These are phyloP conservation scores for Podosphaera xanthii DNA, from an alignment of 2,329 filamentous ascomycete genomes.

Conservation along the genomic window DNA sequence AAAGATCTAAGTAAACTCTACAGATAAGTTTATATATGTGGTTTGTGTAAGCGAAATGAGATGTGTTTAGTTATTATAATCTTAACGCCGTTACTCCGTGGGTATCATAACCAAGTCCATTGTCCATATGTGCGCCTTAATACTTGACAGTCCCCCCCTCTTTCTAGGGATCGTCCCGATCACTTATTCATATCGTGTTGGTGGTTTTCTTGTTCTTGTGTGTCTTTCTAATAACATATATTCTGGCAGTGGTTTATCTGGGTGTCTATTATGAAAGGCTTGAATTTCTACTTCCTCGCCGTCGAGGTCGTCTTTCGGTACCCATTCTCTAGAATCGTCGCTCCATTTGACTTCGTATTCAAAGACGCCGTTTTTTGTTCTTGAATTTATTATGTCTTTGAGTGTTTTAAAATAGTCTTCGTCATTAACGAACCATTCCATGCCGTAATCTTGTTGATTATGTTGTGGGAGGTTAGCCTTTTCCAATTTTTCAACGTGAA, in stretches of 20 bases:
- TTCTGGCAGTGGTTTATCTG: not conserved
- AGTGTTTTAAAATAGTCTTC: not conserved
- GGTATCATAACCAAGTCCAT: no score
- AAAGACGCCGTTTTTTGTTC: not conserved
- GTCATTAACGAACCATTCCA: not conserved
- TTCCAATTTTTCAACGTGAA: not conserved
- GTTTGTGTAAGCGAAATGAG: no score
- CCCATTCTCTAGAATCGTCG: not conserved
- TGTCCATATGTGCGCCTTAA: no score
- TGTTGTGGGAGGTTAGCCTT: not conserved
- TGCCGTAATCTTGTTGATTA: not conserved
- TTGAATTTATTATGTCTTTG: not conserved
- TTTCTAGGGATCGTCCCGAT: not conserved
- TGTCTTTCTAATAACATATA: not conserved
- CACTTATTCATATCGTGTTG: not conserved
- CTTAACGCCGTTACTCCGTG: no score
- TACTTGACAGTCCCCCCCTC: not conserved
- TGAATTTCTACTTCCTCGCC: not conserved
- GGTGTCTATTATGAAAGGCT: not conserved
- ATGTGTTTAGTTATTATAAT: no score
- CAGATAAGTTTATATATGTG: no score
- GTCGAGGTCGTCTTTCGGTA: not conserved
- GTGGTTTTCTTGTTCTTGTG: not conserved
- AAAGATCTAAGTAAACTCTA: no score
- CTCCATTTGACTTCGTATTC: not conserved